Evolutionary conservation across 2,329 filamentous ascomycete species (phyloP).

Genomic region (Ciborinia camelliae): DNA sequence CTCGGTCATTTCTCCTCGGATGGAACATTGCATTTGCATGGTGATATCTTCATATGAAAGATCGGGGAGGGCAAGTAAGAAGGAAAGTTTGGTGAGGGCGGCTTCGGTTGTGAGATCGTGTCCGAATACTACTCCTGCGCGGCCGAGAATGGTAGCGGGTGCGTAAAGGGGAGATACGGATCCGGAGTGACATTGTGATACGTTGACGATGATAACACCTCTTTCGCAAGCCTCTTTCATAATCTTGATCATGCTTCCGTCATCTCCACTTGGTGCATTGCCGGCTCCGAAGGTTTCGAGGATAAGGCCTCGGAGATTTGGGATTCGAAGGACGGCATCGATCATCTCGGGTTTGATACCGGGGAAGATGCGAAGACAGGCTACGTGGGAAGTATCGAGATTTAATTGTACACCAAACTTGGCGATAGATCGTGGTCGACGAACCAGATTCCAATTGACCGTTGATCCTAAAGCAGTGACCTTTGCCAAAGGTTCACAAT

Average conservation of each 20-base stretch:
- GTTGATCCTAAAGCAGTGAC: constrained; percentile 58
- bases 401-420: constrained; percentile 60
- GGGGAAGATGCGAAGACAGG: constrained; percentile 68
- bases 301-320: constrained; percentile 62
- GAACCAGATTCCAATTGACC: constrained; percentile 61
- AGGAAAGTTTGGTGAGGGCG: constrained; percentile 37
- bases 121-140: constrained; percentile 65
- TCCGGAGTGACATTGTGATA: constrained; percentile 60
- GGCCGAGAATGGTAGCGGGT: constrained; percentile 58
- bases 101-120: constrained; percentile 65
- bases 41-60: constrained; percentile 57
- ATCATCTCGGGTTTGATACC: constrained; percentile 70
- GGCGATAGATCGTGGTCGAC: constrained; percentile 54
- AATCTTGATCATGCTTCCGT: constrained; percentile 55
- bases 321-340: constrained; percentile 59
- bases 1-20: constrained; percentile 64
- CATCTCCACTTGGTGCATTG: constrained; percentile 65
- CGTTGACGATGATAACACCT: constrained; percentile 69
- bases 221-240: constrained; percentile 60
- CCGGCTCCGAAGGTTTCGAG: constrained; percentile 71
- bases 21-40: constrained; percentile 57
- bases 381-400: constrained; percentile 63
- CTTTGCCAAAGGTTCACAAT: constrained; percentile 60
- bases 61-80: constrained; percentile 56
- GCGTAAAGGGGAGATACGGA: constrained; percentile 56